Evolutionary conservation across 2,329 filamentous ascomycete species (phyloP).

Genomic region (Fusarium compactum): DNA sequence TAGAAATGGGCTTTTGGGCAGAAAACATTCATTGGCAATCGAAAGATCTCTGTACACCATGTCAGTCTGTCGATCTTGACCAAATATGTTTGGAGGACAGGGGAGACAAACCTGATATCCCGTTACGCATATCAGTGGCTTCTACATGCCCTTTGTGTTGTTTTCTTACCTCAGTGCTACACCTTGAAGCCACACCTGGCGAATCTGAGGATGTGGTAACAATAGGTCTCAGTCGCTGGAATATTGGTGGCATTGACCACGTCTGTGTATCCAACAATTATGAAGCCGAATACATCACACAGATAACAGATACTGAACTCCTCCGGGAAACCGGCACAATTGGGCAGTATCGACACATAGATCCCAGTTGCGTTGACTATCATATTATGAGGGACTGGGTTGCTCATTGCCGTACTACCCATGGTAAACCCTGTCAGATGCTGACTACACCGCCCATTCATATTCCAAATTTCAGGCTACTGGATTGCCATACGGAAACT

Average conservation of each 20-base stretch:
- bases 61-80: background rate
- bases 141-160: background rate
- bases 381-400: background rate
- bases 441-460: background rate
- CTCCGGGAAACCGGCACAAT: background rate
- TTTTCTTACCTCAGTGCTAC: background rate
- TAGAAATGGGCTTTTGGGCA: background rate
- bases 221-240: background rate
- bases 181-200: background rate
- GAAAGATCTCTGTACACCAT: background rate
- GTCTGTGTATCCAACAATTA: background rate
- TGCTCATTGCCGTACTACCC: background rate
- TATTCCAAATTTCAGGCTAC: background rate
- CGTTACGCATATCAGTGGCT: background rate
- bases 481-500: background rate
- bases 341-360: background rate
- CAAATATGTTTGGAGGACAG: background rate
- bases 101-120: background rate
- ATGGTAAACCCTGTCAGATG: background rate
- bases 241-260: background rate
- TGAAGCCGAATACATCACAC: background rate
- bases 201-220: background rate
- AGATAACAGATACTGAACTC: background rate
- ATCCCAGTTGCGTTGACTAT: background rate
- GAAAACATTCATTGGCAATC: background rate